These are phyloP conservation scores for Rhynchosporium agropyri DNA, from an alignment of 2,329 filamentous ascomycete genomes.

Conservation along the genomic window DNA sequence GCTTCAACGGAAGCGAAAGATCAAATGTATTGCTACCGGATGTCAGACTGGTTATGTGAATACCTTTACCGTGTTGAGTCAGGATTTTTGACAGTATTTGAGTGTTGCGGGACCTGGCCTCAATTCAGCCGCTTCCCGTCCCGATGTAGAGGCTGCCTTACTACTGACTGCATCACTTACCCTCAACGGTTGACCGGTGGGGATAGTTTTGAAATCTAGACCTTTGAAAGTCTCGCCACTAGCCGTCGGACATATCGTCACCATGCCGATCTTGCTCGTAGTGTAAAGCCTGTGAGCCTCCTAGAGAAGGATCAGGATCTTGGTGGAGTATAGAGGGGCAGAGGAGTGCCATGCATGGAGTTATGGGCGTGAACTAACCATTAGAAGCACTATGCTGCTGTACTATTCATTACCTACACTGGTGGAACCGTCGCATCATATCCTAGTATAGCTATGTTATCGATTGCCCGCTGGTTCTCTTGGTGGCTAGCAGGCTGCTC, in stretches of 20 bases:
- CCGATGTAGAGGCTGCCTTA: too few species aligned
- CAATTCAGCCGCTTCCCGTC: too few species aligned
- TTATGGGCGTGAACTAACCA: neutral
- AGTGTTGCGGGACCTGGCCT: too few species aligned
- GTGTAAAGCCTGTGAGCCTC: constrained; percentile 4
- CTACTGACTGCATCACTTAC: neutral
- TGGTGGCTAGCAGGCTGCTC: neutral
- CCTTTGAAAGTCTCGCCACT: neutral
- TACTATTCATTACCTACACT: too few species aligned
- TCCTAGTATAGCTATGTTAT: neutral
- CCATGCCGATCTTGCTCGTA: constrained; percentile 17
- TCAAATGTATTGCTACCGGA: too few species aligned
- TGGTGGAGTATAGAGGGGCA: neutral
- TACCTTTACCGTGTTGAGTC: too few species aligned
- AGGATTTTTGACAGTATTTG: too few species aligned
- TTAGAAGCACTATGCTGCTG: neutral
- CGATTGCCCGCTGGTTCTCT: neutral
- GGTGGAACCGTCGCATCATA: neutral
- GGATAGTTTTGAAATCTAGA: constrained; percentile 10
- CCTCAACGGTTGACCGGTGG: constrained; percentile 3
- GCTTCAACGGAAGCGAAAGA: too few species aligned
- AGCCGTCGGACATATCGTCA: constrained; percentile 21
- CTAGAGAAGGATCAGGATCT: neutral
- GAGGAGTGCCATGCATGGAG: neutral
- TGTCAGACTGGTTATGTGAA: too few species aligned